Conservation (phyloP, 352 stramenopile genomes). For the Phytophthora syringae region DNA sequence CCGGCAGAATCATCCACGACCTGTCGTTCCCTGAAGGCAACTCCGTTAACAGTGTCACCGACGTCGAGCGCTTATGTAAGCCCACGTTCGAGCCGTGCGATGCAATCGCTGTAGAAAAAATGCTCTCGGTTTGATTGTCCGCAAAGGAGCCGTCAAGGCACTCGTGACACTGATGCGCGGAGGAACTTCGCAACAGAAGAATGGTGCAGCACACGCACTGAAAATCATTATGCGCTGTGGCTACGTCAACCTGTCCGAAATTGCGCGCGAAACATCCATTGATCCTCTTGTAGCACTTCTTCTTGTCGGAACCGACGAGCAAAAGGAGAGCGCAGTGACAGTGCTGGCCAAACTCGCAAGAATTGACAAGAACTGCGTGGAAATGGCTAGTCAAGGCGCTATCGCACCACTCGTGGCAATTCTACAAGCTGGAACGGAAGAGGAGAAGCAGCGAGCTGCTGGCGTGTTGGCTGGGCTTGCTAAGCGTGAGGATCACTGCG, state of each 20-base stretch:
- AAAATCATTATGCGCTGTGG: constrained; percentile 3
- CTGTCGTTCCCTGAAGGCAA: no score
- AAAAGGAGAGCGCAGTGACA: not conserved
- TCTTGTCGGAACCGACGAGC: not conserved
- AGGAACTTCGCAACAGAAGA: not conserved
- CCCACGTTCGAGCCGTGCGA: no score
- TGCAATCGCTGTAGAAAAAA: not conserved
- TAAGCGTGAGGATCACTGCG: not conserved
- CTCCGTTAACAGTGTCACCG: no score
- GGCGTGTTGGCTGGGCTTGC: not conserved
- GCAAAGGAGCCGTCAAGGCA: constrained; percentile 5
- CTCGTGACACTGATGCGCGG: constrained; percentile 1
- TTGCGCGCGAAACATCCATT: not conserved
- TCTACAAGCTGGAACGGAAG: not conserved
- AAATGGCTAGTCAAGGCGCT: not conserved
- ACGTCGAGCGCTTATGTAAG: no score
- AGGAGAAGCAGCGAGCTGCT: not conserved
- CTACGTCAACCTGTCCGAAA: not conserved
- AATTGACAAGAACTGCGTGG: not conserved
- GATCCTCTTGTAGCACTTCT: not conserved
- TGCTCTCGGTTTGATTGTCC: constrained; percentile 1
- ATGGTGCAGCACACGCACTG: not conserved
- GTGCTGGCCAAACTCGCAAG: not conserved
- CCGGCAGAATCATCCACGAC: no score
- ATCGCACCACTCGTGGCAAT: not conserved